A percentile compares a stretch with the other conserved stretches of the same genome.
Evolutionary conservation across 306 rosid species (phyloP).

Genomic region (Astragalus glycyphyllos): DNA sequence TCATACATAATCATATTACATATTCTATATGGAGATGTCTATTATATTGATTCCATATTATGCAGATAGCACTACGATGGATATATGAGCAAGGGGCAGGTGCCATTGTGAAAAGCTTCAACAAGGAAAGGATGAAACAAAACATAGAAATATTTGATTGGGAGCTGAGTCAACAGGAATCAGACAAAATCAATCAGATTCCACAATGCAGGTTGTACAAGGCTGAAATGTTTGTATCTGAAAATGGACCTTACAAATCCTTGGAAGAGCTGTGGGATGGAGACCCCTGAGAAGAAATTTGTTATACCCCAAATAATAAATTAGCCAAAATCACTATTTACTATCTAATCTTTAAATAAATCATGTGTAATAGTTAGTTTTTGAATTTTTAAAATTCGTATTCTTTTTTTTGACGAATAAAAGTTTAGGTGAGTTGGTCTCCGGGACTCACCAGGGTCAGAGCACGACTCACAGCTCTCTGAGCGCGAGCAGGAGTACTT

Average conservation of each 20-base stretch:
- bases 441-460: no score
- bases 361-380: no score
- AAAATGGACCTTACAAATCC: constrained; percentile 18
- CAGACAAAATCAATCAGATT: constrained; percentile 6
- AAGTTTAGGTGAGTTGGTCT: no score
- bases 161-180: not conserved
- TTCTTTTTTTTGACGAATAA: no score
- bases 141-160: constrained; percentile 29
- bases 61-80: not conserved
- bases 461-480: no score
- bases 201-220: not conserved
- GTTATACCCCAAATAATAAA: not conserved
- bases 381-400: no score
- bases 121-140: constrained; percentile 19
- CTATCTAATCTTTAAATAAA: no score
- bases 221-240: constrained; percentile 8
- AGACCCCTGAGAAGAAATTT: not conserved
- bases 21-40: no score
- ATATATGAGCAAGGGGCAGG: not conserved
- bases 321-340: no score
- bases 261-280: constrained; percentile 13
- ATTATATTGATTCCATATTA: no score
- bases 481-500: no score
- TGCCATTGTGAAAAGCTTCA: constrained; percentile 8
- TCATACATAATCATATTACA: not conserved